Evolutionary conservation across 768 basidiomycete species (phyloP), one percentile per base, ranked within the genome.

Genomic region (Tylopilus sp.): DNA sequence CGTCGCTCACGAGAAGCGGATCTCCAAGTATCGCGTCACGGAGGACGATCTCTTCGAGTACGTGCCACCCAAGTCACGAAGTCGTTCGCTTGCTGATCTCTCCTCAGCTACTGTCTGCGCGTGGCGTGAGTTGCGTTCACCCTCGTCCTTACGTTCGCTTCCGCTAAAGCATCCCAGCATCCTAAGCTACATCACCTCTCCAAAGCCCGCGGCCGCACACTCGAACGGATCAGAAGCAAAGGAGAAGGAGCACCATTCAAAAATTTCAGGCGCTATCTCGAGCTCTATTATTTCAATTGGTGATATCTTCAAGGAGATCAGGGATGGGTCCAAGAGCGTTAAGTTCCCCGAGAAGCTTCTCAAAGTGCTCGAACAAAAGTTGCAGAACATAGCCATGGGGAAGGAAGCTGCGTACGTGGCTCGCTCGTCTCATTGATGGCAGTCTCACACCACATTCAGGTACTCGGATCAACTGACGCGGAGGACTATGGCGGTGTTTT

Each of bases 311-410:
- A 85, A 85, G 67, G 90, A 89, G 61, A 79, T 83, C 52, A 70
- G 84, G 55, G 87, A 87, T 71, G 86, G 89, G 6, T 81, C 84
- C 49, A 92, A 89, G 74, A 88, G 83, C 55, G 88, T 90, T 65
- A 92, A 90, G 67, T 98, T 95, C 69, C 95, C 96, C 0, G 93
- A 98, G 73, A 94, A 93, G 71, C 74, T 97, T 54, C 67, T 98
- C 52, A 98, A 94, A 72, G 87, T 90, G 9, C 74, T 99, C 56
- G 94, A 97, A 68, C 82, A 85, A 72, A 90, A 85, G 71, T 70
- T 98, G 70, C 88, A 95, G 74, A 83, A 86, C 59, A 93, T 98
- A 60, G 92, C 92, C 10, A 92, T 95, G 87, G 94, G 92, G 4
- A 89, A 87, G 74, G 92, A 97, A 66, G 71, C 89, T 31, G 84